Base-by-base conservation (phyloP, 257 asterid genomes). In the Solanum paucissectum region DNA sequence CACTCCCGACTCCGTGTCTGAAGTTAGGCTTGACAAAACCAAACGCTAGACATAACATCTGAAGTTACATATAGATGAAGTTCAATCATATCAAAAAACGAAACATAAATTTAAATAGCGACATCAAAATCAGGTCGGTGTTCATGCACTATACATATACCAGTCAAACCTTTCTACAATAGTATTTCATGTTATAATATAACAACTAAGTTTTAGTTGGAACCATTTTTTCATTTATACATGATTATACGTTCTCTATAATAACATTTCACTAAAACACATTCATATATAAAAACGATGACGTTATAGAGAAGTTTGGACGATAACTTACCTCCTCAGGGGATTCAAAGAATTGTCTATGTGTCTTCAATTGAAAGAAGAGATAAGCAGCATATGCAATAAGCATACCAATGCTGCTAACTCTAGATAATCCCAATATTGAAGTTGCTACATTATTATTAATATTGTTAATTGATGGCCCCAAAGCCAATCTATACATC, bases 341-440 rank as follows among this genome's bases (percentile, higher is more conserved):
- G 5, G 93, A 52, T 86, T 89, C 91, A 38, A 88, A 88, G 4
- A 86, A 12, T 88, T 88, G 84, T 16, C 86, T 49, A 88, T 92
- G 94, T 33, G 93, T 85, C 75, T 72, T 87, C 40, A 92, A 23
- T 62, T 92, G 94, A 83, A 92, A 92, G 91, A 92, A 87, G 87
- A 92, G 91, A 87, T 90, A 90, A 5, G 92, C 90, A 20, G 82
- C 74, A 87, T 92, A 92, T 4, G 93, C 92, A 23, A 89, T 33
- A n/a, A 92, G 92, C 94, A 92, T 92, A 40, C 58, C 38, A 83
- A 90, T 90, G 90, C 93, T 89, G 52, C 92, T 85, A 32, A 88
- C 89, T 88, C 94, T 92, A 27, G 94, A 92, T 85, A 92, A 36
- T 75, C 89, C 73, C 42, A 92, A 90, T 25, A 88, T 33, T 49